phyloP scores from a whole-genome alignment of 331 rosid species.

The Cydonia oblonga region DNA sequence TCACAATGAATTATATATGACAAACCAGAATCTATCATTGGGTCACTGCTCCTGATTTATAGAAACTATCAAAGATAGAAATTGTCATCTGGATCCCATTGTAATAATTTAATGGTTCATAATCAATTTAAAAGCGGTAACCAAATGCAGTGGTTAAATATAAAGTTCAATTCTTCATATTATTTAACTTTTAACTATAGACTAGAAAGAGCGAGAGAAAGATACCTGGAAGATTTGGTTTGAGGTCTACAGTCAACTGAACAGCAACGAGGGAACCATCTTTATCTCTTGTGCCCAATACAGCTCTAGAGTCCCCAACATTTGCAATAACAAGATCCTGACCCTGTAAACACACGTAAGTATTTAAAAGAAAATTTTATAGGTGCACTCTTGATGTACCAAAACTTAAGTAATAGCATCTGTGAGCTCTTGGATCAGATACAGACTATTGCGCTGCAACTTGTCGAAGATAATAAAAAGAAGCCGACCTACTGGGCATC shows the following conservation, averaged over 20 bases:
- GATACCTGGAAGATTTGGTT: constrained; percentile 65
- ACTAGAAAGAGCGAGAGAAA: constrained; percentile 12
- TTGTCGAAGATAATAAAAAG: background rate
- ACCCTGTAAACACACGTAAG: constrained; percentile 28
- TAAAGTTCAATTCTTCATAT: background rate
- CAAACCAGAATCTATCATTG: background rate
- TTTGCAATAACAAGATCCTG: constrained; percentile 53
- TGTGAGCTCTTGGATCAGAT: background rate
- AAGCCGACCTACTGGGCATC: background rate
- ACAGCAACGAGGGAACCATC: constrained; percentile 32
- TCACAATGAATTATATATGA: background rate
- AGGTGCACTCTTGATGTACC: background rate
- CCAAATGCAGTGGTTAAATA: background rate
- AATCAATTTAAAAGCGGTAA: background rate
- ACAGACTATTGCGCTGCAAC: background rate
- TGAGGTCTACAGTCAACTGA: constrained; percentile 65
- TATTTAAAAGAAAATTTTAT: background rate
- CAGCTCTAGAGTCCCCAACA: constrained; percentile 78
- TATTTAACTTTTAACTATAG: background rate
- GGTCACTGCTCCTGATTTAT: background rate
- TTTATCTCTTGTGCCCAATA: constrained; percentile 48
- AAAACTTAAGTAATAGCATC: background rate
- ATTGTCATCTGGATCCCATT: background rate
- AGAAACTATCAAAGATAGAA: background rate
- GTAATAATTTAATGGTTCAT: background rate